phyloP scores from a whole-genome alignment of 2,329 filamentous ascomycete genomes.

The Fusarium sambucinum region DNA sequence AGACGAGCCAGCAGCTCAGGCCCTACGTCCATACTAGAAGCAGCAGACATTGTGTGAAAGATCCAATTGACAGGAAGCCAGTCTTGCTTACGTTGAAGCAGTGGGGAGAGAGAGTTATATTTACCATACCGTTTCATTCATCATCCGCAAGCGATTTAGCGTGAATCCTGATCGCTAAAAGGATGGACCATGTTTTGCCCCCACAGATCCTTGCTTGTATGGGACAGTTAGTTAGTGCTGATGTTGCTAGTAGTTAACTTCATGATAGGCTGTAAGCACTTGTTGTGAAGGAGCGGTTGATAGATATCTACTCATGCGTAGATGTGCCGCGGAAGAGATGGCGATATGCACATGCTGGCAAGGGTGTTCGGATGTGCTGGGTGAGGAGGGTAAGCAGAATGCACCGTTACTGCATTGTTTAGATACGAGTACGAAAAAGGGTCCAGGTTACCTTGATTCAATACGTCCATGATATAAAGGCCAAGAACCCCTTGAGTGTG shows the following conservation, averaged over 20 bases:
- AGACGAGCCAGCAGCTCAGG: constrained; percentile 19
- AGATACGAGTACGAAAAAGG: neutral
- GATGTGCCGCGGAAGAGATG: neutral
- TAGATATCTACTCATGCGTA: neutral
- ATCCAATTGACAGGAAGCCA: too few relatives aligned
- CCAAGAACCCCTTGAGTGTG: neutral
- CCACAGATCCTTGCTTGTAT: neutral
- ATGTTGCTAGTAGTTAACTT: neutral
- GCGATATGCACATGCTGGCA: neutral
- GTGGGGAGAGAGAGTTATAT: constrained; percentile 8
- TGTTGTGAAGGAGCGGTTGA: neutral
- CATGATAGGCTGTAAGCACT: neutral
- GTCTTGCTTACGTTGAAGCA: neutral
- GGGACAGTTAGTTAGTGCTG: neutral
- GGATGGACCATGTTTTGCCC: neutral
- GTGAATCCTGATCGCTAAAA: neutral
- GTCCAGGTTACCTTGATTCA: neutral
- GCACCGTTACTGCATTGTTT: too few relatives aligned
- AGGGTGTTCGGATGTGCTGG: neutral
- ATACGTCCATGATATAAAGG: neutral
- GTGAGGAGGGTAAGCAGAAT: neutral
- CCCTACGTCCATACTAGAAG: neutral
- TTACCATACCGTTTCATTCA: constrained; percentile 1
- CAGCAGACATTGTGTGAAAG: constrained; percentile 6
- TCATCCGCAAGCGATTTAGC: neutral